Conservation (phyloP, 176 grass and related monocot species). For the Carex kokanica region DNA sequence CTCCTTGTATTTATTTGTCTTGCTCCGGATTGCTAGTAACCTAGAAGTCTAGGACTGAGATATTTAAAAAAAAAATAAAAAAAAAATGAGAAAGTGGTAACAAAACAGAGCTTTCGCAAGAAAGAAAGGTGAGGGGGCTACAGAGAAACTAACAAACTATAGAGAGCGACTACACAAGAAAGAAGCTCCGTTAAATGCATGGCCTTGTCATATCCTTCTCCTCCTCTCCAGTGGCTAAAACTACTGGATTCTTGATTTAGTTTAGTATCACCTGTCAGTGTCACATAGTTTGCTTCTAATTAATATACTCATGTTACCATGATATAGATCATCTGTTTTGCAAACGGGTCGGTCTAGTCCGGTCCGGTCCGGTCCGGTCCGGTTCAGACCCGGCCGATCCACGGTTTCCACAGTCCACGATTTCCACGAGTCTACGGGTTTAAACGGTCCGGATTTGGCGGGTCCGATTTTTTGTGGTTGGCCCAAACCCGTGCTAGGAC, state of each 20-base stretch:
- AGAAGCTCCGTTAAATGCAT: not conserved
- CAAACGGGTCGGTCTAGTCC: no score
- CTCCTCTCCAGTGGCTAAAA: not conserved
- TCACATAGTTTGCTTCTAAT: not conserved
- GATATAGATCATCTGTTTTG: no score
- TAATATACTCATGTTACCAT: not conserved
- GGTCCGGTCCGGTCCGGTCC: no score
- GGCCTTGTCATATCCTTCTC: not conserved
- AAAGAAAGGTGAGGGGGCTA: not conserved
- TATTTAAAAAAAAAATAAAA: not conserved
- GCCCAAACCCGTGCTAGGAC: no score
- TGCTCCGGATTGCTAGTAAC: not conserved
- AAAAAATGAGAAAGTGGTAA: not conserved
- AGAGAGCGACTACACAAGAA: not conserved
- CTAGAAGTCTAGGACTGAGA: not conserved
- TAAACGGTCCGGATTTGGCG: no score
- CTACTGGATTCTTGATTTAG: not conserved
- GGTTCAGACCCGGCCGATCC: no score
- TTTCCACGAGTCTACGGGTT: no score
- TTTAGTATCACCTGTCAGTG: not conserved
- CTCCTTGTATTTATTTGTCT: not conserved
- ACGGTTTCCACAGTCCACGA: no score
- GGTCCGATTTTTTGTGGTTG: no score
- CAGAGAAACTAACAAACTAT: not conserved
- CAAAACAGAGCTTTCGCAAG: slow-evolving; percentile 9